phyloP scores from a whole-genome alignment of 495 filamentous ascomycete species.

The Hapsidospora chrysogenum region DNA sequence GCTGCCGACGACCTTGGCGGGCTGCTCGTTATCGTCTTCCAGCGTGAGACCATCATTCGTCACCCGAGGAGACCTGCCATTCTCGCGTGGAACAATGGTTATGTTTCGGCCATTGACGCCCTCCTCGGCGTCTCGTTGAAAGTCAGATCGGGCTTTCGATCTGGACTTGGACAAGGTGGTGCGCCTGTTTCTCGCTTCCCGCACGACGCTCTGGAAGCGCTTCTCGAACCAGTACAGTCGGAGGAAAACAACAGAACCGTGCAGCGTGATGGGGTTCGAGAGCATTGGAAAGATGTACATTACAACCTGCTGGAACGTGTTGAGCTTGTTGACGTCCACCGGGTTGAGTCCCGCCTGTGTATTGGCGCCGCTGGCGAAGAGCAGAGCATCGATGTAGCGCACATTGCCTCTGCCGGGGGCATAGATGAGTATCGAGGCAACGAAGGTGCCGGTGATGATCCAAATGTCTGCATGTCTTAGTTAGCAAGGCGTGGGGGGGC shows the following conservation, averaged over 20 bases:
- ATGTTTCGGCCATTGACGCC: slow-evolving; percentile 62
- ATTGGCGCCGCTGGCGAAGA: slow-evolving; percentile 61
- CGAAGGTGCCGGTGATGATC: slow-evolving; percentile 48
- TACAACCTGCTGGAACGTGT: slow-evolving; percentile 61
- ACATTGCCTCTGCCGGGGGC: slow-evolving; percentile 35
- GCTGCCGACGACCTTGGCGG: slow-evolving; percentile 1
- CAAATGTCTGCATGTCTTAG: slow-evolving; percentile 44
- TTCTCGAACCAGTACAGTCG: slow-evolving; percentile 97
- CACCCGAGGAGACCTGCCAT: slow-evolving; percentile 19
- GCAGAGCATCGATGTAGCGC: slow-evolving; percentile 75
- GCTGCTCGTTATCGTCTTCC: slow-evolving; percentile 10
- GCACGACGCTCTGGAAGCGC: slow-evolving; percentile 47
- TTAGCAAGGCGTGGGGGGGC: background rate
- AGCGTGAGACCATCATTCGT: slow-evolving; percentile 30
- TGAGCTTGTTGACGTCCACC: slow-evolving; percentile 56
- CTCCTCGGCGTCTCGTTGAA: slow-evolving; percentile 26
- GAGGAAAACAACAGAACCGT: slow-evolving; percentile 73
- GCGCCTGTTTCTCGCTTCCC: slow-evolving; percentile 21
- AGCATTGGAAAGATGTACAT: slow-evolving; percentile 56
- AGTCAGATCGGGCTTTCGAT: slow-evolving; percentile 33
- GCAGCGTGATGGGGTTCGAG: slow-evolving; percentile 81
- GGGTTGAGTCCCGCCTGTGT: slow-evolving; percentile 92
- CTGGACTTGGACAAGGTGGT: slow-evolving; percentile 31
- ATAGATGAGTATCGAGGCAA: slow-evolving; percentile 64
- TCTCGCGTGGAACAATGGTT: slow-evolving; percentile 45